Percentiles rank a stretch among this genome's conserved stretches.
Evolutionary conservation across 2,329 filamentous ascomycete genomes (phyloP).

Genomic region (Alternaria sp.): DNA sequence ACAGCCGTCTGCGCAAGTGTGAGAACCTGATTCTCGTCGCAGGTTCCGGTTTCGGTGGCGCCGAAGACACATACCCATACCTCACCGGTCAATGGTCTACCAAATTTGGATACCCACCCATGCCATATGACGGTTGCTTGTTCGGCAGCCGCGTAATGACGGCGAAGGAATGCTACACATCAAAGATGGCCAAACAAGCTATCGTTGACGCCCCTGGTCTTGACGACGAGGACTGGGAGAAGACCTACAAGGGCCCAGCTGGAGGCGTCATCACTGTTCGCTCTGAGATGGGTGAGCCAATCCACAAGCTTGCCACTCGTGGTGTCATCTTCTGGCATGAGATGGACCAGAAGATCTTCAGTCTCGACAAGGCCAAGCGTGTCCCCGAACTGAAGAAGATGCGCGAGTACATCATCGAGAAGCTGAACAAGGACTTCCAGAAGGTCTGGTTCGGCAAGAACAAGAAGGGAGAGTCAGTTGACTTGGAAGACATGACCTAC

Average conservation of each 20-base stretch:
- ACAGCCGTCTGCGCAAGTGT: conserved; percentile 53
- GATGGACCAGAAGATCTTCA: conserved; percentile 99
- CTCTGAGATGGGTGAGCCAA: conserved; percentile 99
- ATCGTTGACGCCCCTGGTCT: conserved; percentile 54
- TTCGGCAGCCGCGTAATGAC: conserved; percentile 58
- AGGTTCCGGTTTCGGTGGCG: conserved; percentile 56
- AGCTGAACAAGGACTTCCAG: conserved; percentile 57
- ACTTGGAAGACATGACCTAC: conserved; percentile 58
- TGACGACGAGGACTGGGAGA: conserved; percentile 54
- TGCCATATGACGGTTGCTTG: conserved; percentile 57
- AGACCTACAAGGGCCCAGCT: conserved; percentile 69
- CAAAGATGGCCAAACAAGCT: conserved; percentile 52
- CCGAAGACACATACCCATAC: conserved; percentile 57
- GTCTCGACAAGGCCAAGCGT: conserved; percentile 79
- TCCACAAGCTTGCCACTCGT: conserved; percentile 96
- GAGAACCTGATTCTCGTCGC: conserved; percentile 56
- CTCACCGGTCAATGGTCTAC: conserved; percentile 55
- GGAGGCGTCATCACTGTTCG: conserved; percentile 95
- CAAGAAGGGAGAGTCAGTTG: conserved; percentile 51
- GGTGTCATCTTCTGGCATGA: conserved; percentile 98
- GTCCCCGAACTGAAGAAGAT: conserved; percentile 52
- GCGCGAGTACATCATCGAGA: conserved; percentile 54
- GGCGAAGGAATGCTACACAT: conserved; percentile 55
- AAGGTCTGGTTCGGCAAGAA: conserved; percentile 58
- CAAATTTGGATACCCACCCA: conserved; percentile 52